Base-by-base conservation (phyloP, 73 alveolate genomes). In the Paramecium bursaria region DNA sequence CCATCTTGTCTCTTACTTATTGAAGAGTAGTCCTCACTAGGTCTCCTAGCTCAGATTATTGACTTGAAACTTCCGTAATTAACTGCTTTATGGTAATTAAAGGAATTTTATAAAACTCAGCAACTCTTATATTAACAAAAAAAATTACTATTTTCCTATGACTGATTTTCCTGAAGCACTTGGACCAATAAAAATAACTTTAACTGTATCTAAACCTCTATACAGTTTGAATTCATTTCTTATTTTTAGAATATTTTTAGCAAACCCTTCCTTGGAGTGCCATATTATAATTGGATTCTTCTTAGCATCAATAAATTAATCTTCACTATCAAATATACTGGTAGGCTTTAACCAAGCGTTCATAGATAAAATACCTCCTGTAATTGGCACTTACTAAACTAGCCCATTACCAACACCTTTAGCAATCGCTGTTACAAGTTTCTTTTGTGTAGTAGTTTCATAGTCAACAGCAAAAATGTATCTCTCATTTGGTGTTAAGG, bases 191-290 rank as follows among this genome's bases (percentile, higher is more conserved):
- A 90, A 54, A 9, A 90, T 85, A 42, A 90, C 77, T 86, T 86
- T 90, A 39, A 90, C 87, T 9, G 88, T 88, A 60, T 90, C 90
- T 75, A 90, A 44, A 30, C 95, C 95, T 51, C 93, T 42, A 74
- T 90, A 90, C 52, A 86, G 77, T 74, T 90, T 90, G 55, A 90
- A 90, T 90, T 90, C 90, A 47, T 76, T 85, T 51, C 93, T 86
- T 9, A 90, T 53, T 86, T 86, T 86, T 23, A 86, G 82, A 74
- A 90, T 75, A 90, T 90, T 76, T 54, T 90, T 91, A 21, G 93
- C 75, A 21, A 90, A 79, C 1, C 93, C 95, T 46, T 76, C 86
- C 60, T 86, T 91, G 44, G 91, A 90, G 73, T 86, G 86, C 95
- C 95, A 90, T 39, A 74, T 46, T 30, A 90, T 67, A 4, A 67